Conservation (phyloP, 306 rosid species). For the Acacia confusa region DNA sequence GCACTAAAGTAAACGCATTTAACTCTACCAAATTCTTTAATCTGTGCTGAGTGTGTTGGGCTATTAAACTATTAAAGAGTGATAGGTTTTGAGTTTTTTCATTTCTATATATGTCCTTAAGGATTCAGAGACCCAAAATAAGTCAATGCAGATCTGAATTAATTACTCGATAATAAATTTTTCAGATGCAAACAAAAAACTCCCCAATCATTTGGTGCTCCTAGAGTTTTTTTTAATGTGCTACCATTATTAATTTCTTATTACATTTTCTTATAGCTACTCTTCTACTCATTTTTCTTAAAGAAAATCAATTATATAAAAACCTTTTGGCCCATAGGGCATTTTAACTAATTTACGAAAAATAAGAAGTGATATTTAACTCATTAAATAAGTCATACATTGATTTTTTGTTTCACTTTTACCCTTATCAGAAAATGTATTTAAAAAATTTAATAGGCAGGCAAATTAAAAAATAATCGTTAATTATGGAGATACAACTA, state of each 20-base stretch:
- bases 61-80: not conserved
- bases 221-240: not conserved
- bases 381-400: too few species aligned
- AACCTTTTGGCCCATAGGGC: rapidly evolving
- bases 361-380: too few species aligned
- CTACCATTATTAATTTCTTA: not conserved
- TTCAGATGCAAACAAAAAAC: not conserved
- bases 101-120: not conserved
- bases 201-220: not conserved
- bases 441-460: too few species aligned
- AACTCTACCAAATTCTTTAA: not conserved
- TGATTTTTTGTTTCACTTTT: too few species aligned
- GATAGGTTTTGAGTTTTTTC: not conserved
- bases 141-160: not conserved
- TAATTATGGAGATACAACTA: too few species aligned
- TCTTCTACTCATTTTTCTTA: not conserved
- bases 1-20: not conserved
- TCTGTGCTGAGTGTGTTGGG: not conserved
- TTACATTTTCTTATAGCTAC: not conserved
- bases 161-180: not conserved
- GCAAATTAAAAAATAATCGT: too few species aligned
- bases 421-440: too few species aligned
- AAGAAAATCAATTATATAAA: not conserved
- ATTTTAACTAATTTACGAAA: too few species aligned
- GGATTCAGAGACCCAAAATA: not conserved